A percentile compares a stretch with the other conserved stretches of the same genome.
These are phyloP conservation scores for Entoloma clypeatum DNA, from an alignment of 1,284 basidiomycete genomes.

Conservation along the genomic window DNA sequence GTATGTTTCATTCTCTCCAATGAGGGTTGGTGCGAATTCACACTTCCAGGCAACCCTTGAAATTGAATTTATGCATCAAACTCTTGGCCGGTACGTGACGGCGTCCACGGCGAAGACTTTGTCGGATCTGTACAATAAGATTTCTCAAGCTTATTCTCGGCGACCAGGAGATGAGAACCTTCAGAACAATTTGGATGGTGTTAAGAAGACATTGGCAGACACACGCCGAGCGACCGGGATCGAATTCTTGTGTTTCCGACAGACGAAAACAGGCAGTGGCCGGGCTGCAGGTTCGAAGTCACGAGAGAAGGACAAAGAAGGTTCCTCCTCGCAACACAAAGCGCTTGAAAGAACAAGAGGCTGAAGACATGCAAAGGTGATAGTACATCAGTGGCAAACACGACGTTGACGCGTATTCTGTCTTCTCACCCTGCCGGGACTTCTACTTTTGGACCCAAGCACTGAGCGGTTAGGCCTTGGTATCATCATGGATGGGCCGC, in stretches of 20 bases:
- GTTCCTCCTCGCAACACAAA: constrained; percentile 12
- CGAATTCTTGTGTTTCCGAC: constrained; percentile 90
- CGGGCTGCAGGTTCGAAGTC: constrained; percentile 10
- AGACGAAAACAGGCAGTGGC: constrained; percentile 43
- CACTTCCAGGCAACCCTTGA: constrained; percentile 85
- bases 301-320: constrained; percentile 18
- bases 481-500: too few relatives aligned
- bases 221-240: constrained; percentile 88
- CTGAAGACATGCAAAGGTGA: too few relatives aligned
- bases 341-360: not conserved
- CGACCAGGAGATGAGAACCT: constrained; percentile 78
- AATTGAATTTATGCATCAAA: constrained; percentile 99
- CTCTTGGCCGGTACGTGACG: constrained; percentile 84
- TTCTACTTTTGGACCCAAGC: too few relatives aligned
- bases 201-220: constrained; percentile 87
- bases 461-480: too few relatives aligned
- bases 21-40: constrained; percentile 1
- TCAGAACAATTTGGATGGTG: constrained; percentile 84
- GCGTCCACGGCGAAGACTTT: constrained; percentile 76
- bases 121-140: constrained; percentile 90
- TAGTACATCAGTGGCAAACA: too few relatives aligned
- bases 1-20: constrained; percentile 43
- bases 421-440: too few relatives aligned
- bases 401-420: too few relatives aligned
- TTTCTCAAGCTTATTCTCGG: constrained; percentile 87